Conservation (phyloP, 2,329 filamentous ascomycete species). For the Capronia epimyces region DNA sequence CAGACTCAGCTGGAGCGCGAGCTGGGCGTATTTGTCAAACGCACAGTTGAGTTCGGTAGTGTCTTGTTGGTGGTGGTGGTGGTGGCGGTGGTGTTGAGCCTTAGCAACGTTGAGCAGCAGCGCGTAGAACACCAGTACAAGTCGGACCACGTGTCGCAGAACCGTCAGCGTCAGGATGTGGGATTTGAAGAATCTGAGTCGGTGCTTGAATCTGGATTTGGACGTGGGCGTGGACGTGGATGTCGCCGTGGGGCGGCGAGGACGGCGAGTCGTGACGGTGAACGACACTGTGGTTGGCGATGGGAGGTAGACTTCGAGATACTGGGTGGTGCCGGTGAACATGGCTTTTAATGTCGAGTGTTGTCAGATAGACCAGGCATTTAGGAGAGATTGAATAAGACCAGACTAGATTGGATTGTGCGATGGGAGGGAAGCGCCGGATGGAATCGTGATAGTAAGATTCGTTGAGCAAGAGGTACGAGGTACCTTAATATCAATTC, state of each 20-base stretch:
- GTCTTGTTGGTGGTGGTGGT: conserved; percentile 20
- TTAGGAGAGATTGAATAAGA: neutral
- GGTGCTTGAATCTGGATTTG: conserved; percentile 24
- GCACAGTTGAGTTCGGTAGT: conserved; percentile 27
- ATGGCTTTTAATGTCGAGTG: conserved; percentile 1
- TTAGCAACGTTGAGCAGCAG: conserved; percentile 36
- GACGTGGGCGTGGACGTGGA: conserved; percentile 31
- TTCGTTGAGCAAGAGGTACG: too few species aligned
- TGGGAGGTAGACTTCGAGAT: conserved; percentile 60
- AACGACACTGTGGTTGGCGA: conserved; percentile 89
- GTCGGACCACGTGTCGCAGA: conserved; percentile 42
- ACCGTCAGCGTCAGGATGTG: conserved; percentile 35
- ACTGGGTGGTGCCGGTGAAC: conserved; percentile 12
- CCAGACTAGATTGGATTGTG: too few species aligned
- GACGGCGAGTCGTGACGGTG: conserved; percentile 75
- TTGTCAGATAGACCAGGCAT: too few species aligned
- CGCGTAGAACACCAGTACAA: conserved; percentile 40
- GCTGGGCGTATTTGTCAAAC: conserved; percentile 30
- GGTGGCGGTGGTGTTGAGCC: conserved; percentile 24
- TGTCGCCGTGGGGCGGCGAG: conserved; percentile 46
- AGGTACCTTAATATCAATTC: too few species aligned
- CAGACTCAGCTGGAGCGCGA: conserved; percentile 27
- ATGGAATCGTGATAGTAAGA: too few species aligned
- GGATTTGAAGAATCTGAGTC: neutral
- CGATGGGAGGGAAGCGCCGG: too few species aligned